phyloP scores from a whole-genome alignment of 2,329 filamentous ascomycete species.

The Colletotrichum tropicicola region DNA sequence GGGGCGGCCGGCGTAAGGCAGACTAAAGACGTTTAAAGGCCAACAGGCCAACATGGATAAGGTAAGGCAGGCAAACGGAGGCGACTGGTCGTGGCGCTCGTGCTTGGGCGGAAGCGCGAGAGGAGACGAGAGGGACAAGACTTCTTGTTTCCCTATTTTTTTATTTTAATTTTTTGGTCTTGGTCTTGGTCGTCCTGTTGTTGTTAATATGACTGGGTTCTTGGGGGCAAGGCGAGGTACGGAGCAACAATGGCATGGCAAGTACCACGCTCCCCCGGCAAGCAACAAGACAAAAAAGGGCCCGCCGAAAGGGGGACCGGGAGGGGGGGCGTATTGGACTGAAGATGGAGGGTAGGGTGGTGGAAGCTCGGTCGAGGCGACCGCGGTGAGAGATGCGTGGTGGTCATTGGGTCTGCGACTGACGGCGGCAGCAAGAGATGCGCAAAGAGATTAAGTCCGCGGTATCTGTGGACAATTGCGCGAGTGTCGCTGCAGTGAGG shows the following conservation, averaged over 20 bases:
- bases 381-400: background rate
- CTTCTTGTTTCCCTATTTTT: too few relatives aligned
- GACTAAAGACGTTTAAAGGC: background rate
- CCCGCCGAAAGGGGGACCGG: constrained; percentile 11
- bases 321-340: constrained; percentile 8
- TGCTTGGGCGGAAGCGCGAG: constrained; percentile 5
- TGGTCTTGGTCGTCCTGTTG: too few relatives aligned
- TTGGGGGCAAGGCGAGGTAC: background rate
- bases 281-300: constrained; percentile 15
- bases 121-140: constrained; percentile 17
- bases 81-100: constrained; percentile 4
- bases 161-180: too few relatives aligned
- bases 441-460: background rate
- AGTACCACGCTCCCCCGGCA: background rate
- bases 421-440: constrained; percentile 1
- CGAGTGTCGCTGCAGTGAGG: background rate
- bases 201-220: constrained; percentile 7
- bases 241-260: background rate
- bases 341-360: constrained; percentile 15
- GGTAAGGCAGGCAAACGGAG: constrained; percentile 10
- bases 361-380: constrained; percentile 20
- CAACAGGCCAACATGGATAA: constrained; percentile 10
- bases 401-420: constrained; percentile 1
- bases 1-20: constrained; percentile 7
- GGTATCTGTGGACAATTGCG: background rate